Conservation (phyloP, 345 rosid species). For the Salix viminalis region DNA sequence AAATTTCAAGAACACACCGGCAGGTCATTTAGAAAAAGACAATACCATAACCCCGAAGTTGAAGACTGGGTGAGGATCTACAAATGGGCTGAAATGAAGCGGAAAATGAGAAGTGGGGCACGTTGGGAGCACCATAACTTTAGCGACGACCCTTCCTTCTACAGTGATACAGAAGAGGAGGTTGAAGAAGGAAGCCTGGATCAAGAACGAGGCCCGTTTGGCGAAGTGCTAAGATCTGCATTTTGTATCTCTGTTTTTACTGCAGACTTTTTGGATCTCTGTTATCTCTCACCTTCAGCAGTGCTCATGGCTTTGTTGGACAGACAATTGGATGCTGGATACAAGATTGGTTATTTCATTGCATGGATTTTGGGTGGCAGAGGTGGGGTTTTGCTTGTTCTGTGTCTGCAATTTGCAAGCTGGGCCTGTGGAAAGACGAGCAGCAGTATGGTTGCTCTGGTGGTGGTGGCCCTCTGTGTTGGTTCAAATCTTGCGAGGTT, state of each 20-base stretch:
- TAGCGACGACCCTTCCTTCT: constrained; percentile 20
- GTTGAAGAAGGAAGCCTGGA: constrained; percentile 29
- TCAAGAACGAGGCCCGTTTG: constrained; percentile 54
- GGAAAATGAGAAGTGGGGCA: constrained; percentile 39
- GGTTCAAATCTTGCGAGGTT: constrained; percentile 67
- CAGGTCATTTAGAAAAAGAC: constrained; percentile 29
- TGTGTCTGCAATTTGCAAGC: constrained; percentile 71
- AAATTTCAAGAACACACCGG: constrained; percentile 35
- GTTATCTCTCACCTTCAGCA: constrained; percentile 62
- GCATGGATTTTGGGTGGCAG: constrained; percentile 81
- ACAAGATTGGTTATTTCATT: constrained; percentile 67
- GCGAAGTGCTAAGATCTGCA: constrained; percentile 51
- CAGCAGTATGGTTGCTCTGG: constrained; percentile 60
- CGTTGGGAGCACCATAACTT: constrained; percentile 35
- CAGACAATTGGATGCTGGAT: constrained; percentile 66
- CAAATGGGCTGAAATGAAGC: constrained; percentile 60
- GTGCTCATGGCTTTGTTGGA: constrained; percentile 61
- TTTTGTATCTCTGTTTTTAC: constrained; percentile 54
- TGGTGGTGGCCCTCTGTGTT: constrained; percentile 69
- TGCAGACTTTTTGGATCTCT: constrained; percentile 50
- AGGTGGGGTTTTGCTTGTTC: constrained; percentile 59
- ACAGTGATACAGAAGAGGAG: constrained; percentile 33
- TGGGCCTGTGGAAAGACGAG: constrained; percentile 89
- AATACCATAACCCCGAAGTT: constrained; percentile 35
- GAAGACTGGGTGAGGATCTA: constrained; percentile 44